Conservation (phyloP, 1,139 yeast species). For the Blastobotrys persicus region DNA sequence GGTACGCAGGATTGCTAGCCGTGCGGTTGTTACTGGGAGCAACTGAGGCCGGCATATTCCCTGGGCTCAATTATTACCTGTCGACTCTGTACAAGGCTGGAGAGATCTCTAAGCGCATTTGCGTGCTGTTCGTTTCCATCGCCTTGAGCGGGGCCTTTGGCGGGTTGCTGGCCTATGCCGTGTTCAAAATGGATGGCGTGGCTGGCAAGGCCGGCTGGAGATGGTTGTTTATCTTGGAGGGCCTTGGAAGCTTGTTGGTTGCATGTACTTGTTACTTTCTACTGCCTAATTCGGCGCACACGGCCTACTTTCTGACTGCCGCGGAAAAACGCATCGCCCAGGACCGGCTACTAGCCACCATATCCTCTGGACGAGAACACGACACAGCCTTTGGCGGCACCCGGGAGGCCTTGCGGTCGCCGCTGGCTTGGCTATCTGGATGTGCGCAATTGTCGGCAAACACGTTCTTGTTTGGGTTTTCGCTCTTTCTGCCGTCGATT, state of each 20-base stretch:
- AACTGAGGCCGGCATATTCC: constrained; percentile 58
- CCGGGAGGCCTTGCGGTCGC: not conserved
- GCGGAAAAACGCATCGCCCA: constrained; percentile 65
- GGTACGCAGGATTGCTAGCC: constrained; percentile 46
- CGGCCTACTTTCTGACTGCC: constrained; percentile 52
- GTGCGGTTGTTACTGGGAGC: constrained; percentile 52
- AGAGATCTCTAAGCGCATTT: constrained; percentile 26
- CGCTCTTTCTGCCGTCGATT: constrained; percentile 37
- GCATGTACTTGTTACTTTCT: constrained; percentile 48
- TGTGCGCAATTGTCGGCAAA: constrained; percentile 21
- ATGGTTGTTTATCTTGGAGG: constrained; percentile 76
- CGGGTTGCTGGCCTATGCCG: constrained; percentile 55
- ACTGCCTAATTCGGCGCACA: constrained; percentile 62
- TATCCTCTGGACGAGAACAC: not conserved
- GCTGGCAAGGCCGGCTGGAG: constrained; percentile 68
- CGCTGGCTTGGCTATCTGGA: constrained; percentile 25
- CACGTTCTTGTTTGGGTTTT: constrained; percentile 27
- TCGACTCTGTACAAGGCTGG: constrained; percentile 31
- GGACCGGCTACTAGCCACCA: constrained; percentile 43
- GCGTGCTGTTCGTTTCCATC: constrained; percentile 13
- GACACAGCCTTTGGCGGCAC: not conserved
- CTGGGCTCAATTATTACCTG: constrained; percentile 41
- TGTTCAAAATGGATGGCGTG: constrained; percentile 45
- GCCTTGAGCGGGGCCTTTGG: constrained; percentile 19
- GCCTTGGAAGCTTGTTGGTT: constrained; percentile 55